These are phyloP conservation scores for Phytopythium helicoides DNA, from an alignment of 352 stramenopile genomes.

Conservation along the genomic window DNA sequence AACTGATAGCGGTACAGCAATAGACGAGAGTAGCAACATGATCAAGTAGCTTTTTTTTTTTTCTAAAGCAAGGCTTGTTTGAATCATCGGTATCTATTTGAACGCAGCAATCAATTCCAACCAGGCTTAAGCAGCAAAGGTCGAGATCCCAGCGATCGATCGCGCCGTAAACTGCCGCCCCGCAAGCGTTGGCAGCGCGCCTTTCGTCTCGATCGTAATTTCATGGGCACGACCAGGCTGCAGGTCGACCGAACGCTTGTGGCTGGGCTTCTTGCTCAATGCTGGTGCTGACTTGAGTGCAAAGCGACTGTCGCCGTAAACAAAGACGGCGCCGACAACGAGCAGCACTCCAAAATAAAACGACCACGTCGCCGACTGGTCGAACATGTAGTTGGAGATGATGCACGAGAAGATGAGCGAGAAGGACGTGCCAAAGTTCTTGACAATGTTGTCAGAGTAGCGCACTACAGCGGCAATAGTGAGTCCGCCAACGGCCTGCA, in stretches of 20 bases:
- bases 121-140: background rate
- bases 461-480: slow-evolving; percentile 84
- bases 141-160: slow-evolving; percentile 18
- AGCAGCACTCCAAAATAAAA: slow-evolving; percentile 83
- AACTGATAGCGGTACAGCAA: no score
- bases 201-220: slow-evolving; percentile 58
- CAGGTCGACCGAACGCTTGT: slow-evolving; percentile 27
- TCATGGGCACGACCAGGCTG: slow-evolving; percentile 21
- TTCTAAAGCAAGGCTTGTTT: no score
- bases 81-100: no score
- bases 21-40: no score
- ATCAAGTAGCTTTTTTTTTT: no score
- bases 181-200: slow-evolving; percentile 17
- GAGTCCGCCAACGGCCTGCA: slow-evolving; percentile 81
- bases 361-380: slow-evolving; percentile 56
- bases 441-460: slow-evolving; percentile 90
- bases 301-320: slow-evolving; percentile 85
- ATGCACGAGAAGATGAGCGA: slow-evolving; percentile 87
- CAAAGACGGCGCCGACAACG: slow-evolving; percentile 79
- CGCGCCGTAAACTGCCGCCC: slow-evolving; percentile 44
- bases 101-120: no score
- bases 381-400: slow-evolving; percentile 89
- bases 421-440: slow-evolving; percentile 89
- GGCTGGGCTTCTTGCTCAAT: slow-evolving; percentile 13
- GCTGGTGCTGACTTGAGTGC: slow-evolving; percentile 31